Base-by-base conservation (phyloP, 2,329 filamentous ascomycete species). In the Macrophomina phaseolina region DNA sequence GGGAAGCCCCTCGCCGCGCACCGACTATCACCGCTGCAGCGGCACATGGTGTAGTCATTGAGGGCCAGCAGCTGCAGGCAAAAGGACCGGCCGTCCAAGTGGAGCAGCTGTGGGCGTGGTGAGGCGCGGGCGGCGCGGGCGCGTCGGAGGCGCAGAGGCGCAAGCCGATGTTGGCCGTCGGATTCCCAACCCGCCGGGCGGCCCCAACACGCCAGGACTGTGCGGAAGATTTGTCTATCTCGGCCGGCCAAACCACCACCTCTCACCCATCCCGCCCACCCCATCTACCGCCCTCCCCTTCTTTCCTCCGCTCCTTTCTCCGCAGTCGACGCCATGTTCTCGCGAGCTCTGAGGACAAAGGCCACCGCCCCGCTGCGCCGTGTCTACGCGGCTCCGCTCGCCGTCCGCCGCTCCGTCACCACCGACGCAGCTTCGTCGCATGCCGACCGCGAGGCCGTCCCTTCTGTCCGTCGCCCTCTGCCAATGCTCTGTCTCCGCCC, bases 361-460 rank as follows among this genome's bases (percentile, higher is more conserved):
- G 74, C 78, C 74, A 76, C 74, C 67, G 75, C 76, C 70, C 78
- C 78, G 66, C 71, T 79, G 68, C 71, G 78, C 69, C 78, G 77
- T 74, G 72, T 76, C 69, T 72, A 72, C 65, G 70, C 71, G 56
- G 73, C 75, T 63, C 70, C 73, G 66, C 74, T 76, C 67, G 75
- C 76, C 67, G 75, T 75, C 65, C 75, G 75, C 73, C 89, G 94
- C 79, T 88, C 88, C 74, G 95, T 99, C 77, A 99, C 95, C 73
- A 98, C 95, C 73, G 91, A 98, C 83, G 95, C 95, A 72, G 95
- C 95, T 73, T 94, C 91, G 76, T 90, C 93, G 75, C 92, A 96
- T 81, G 90, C 93, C 75, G 92, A 94, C 80, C 92, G 91, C 85
- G 86, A 85, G 77, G 85, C 88, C 74, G 86, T 92, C 70, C 90